Evolutionary conservation across 2,329 filamentous ascomycete species (phyloP).

Genomic region (Diplocarpon mali): DNA sequence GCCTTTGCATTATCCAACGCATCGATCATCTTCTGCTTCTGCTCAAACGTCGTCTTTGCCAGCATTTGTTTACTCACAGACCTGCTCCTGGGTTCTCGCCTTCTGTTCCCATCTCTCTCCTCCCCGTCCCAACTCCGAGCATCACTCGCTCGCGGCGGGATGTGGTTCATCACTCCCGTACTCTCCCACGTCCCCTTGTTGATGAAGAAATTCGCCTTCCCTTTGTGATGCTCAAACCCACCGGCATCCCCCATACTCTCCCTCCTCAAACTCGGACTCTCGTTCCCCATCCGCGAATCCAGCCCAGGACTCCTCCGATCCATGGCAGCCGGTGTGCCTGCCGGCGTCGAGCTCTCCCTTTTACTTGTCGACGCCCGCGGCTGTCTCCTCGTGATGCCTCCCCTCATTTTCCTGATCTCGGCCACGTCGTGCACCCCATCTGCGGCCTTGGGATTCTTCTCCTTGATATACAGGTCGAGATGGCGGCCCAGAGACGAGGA

Average conservation of each 20-base stretch:
- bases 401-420: conserved; percentile 73
- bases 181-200: conserved; percentile 57
- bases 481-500: conserved; percentile 89
- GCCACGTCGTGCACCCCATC: conserved; percentile 88
- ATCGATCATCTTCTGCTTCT: conserved; percentile 52
- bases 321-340: conserved; percentile 36
- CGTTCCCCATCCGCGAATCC: conserved; percentile 27
- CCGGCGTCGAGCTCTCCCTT: conserved; percentile 49
- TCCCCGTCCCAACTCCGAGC: conserved; percentile 29
- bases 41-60: conserved; percentile 46
- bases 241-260: conserved; percentile 28
- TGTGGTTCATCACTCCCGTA: conserved; percentile 69
- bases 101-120: conserved; percentile 26
- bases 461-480: conserved; percentile 86
- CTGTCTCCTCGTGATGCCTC: conserved; percentile 77
- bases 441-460: conserved; percentile 77
- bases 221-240: conserved; percentile 20
- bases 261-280: conserved; percentile 29
- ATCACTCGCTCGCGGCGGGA: conserved; percentile 41
- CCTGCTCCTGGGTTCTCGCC: conserved; percentile 26
- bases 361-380: conserved; percentile 49
- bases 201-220: conserved; percentile 21
- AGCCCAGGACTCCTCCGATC: conserved; percentile 27
- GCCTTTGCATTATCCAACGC: conserved; percentile 71
- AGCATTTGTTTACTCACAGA: conserved; percentile 39